Conservation (phyloP, 2,329 filamentous ascomycete species). For the Penicillium brevicompactum region DNA sequence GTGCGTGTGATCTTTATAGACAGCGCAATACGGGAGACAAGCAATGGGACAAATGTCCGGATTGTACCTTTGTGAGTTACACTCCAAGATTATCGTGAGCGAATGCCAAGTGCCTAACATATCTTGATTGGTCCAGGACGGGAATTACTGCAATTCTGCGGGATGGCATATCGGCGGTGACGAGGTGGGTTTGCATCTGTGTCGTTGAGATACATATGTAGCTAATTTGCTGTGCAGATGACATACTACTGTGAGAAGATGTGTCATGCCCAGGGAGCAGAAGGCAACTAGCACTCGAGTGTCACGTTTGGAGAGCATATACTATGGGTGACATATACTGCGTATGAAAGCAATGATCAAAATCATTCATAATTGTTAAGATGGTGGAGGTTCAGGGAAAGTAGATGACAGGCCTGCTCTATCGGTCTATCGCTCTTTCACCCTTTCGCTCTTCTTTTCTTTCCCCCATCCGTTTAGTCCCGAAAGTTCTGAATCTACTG, state of each 20-base stretch:
- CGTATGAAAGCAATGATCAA: no score
- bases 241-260: slow-evolving; percentile 22
- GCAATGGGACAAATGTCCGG: slow-evolving; percentile 25
- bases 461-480: no score
- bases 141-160: slow-evolving; percentile 22
- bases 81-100: background rate
- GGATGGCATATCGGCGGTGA: slow-evolving; percentile 24
- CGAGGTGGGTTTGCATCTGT: slow-evolving; percentile 2
- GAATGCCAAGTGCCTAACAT: background rate
- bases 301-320: background rate
- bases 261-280: slow-evolving; percentile 17
- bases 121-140: slow-evolving; percentile 15
- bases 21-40: slow-evolving; percentile 23
- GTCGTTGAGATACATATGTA: no score
- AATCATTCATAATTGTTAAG: no score
- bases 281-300: background rate
- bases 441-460: no score
- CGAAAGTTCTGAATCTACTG: no score
- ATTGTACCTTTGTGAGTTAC: slow-evolving; percentile 16
- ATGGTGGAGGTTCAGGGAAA: no score
- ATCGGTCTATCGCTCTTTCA: no score
- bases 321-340: no score
- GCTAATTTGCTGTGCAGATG: slow-evolving; percentile 1
- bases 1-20: slow-evolving; percentile 21
- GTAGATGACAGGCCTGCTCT: no score